phyloP scores from a whole-genome alignment of 202 grass and related monocot species.

The Bolboschoenoplectus hybrid region DNA sequence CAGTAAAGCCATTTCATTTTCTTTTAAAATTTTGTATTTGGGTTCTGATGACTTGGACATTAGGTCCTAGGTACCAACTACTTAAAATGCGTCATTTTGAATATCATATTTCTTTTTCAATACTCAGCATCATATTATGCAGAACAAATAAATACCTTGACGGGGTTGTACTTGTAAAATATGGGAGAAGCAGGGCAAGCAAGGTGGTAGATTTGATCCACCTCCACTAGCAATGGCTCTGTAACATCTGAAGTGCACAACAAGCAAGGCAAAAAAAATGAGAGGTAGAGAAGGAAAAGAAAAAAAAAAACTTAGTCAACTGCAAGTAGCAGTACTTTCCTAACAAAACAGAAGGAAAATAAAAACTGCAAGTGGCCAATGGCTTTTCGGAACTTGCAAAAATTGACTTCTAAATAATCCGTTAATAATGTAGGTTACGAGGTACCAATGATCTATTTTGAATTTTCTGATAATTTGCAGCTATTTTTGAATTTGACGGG shows the following conservation, averaged over 20 bases:
- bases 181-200: conserved; percentile 99
- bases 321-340: background rate
- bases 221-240: conserved; percentile 82
- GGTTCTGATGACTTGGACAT: background rate
- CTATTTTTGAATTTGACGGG: background rate
- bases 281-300: background rate
- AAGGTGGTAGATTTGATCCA: conserved; percentile 99
- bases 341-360: conserved; percentile 9
- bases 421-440: background rate
- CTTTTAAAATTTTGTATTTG: background rate
- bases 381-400: conserved; percentile 13
- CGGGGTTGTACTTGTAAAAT: conserved; percentile 99
- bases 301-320: conserved; percentile 4
- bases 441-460: background rate
- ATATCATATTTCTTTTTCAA: conserved; percentile 3
- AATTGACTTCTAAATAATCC: conserved; percentile 32
- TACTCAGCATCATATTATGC: background rate
- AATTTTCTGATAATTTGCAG: background rate
- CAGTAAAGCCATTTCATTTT: conserved; percentile 43
- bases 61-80: background rate
- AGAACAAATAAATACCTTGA: conserved; percentile 64
- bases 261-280: background rate
- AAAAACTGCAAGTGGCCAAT: background rate
- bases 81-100: conserved; percentile 25
- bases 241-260: conserved; percentile 73